Conservation (phyloP, 2,329 filamentous ascomycete genomes). For the Beauveria sp. region DNA sequence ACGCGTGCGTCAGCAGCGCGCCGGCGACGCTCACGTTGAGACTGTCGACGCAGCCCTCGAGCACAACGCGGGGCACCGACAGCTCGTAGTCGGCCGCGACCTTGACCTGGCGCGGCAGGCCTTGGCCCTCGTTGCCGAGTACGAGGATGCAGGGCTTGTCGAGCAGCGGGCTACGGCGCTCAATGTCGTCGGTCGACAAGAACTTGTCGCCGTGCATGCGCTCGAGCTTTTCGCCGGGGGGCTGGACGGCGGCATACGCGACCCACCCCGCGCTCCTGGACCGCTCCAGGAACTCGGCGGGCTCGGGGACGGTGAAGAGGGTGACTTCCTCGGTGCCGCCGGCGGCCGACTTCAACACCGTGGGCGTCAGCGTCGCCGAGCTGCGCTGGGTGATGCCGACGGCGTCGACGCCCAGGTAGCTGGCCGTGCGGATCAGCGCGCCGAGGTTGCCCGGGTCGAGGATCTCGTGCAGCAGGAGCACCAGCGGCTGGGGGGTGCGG, state of each 20-base stretch:
- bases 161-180: slow-evolving; percentile 43
- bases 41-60: slow-evolving; percentile 64
- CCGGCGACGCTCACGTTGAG: slow-evolving; percentile 90
- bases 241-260: slow-evolving; percentile 67
- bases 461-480: slow-evolving; percentile 68
- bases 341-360: slow-evolving; percentile 79
- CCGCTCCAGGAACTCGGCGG: slow-evolving; percentile 60
- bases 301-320: slow-evolving; percentile 61
- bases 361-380: slow-evolving; percentile 66
- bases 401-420: slow-evolving; percentile 84
- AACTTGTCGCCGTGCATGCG: slow-evolving; percentile 33
- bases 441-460: slow-evolving; percentile 87
- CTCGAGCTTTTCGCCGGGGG: slow-evolving; percentile 28
- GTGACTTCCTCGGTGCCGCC: slow-evolving; percentile 78
- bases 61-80: slow-evolving; percentile 54
- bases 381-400: slow-evolving; percentile 68
- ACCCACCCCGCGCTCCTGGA: slow-evolving; percentile 71
- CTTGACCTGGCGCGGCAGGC: slow-evolving; percentile 57
- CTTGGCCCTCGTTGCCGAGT: slow-evolving; percentile 74
- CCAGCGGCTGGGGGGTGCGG: slow-evolving; percentile 51
- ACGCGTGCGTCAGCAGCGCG: slow-evolving; percentile 64
- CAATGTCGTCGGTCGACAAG: slow-evolving; percentile 42
- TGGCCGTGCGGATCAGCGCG: slow-evolving; percentile 78
- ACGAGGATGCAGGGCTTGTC: slow-evolving; percentile 68
- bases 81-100: slow-evolving; percentile 58